These are phyloP conservation scores for Jimgerdemannia flammicorona DNA, from an alignment of 192 early-diverging fungal genomes.

Conservation along the genomic window DNA sequence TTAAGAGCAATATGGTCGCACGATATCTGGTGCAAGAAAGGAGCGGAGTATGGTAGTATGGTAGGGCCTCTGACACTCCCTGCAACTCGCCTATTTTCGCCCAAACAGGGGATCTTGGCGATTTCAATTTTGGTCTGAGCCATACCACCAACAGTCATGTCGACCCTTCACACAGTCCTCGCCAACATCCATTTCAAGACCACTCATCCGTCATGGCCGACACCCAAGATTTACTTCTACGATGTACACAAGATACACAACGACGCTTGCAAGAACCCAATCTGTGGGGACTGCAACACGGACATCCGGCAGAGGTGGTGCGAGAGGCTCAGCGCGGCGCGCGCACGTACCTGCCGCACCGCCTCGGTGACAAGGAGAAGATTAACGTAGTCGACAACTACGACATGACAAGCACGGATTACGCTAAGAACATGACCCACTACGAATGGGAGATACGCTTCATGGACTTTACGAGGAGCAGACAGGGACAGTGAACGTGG, in stretches of 20 bases:
- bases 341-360: not conserved
- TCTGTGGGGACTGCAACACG: slow-evolving; percentile 1
- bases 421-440: not conserved
- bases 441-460: not conserved
- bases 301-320: slow-evolving; percentile 3
- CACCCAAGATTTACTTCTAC: not conserved
- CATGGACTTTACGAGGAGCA: slow-evolving; percentile 2
- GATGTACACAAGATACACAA: not conserved
- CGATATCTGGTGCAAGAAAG: not conserved
- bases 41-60: not conserved
- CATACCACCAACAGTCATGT: not conserved
- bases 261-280: not conserved
- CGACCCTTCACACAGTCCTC: not conserved
- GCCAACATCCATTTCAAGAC: not conserved
- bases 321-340: not conserved
- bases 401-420: not conserved
- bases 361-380: not conserved
- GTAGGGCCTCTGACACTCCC: not conserved
- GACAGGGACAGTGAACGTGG: not conserved
- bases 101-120: not conserved
- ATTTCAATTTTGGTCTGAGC: not conserved
- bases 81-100: not conserved
- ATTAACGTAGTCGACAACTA: not conserved
- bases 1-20: too few relatives aligned
- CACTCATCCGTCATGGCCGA: not conserved